Base-by-base conservation (phyloP, 2,329 filamentous ascomycete genomes). In the Colletotrichum destructivum region DNA sequence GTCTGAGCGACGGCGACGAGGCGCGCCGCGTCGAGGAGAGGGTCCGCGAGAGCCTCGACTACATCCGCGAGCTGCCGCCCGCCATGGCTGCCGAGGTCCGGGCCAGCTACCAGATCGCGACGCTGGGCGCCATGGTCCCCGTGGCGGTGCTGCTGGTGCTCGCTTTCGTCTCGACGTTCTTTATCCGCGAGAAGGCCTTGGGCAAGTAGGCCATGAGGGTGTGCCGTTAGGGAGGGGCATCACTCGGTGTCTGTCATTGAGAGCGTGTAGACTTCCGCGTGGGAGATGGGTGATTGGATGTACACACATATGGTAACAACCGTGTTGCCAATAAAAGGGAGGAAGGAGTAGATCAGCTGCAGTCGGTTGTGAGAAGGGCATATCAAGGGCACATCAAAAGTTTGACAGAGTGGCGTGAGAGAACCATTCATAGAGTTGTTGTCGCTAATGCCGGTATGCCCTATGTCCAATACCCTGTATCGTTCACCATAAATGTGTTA, bases 11-110 rank as follows among this genome's bases (percentile, higher is more conserved):
- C 63, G 89, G 88, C 67, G 85, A 88, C 31, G 87, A 91, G 63
- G 91, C 92, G 0, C 84, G 88, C 31, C 83, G 88, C 65, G 93
- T 95, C 74, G 91, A 94, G 54, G 87, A 90, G 69, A 86, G 87
- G 13, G 93, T 95, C 4, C 86, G 93, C 31, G 86, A 93, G 79
- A 94, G 89, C 76, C 84, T 96, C 52, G 89, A 92, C 61, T 94
- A 88, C 76, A 91, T 95, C 78, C 87, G 87, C 57, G 83, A 86
- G 5, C 84, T 96, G 44, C 88, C 93, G 7, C 90, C 92, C 0
- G 83, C 79, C 2, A 81, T 91, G 1, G 88, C 87, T 35, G 82
- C 78, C 15, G 79, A 92, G 15, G 93, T 96, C 4, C 86, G 89
- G 47, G 81, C 83, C 38, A 93, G 92, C 78, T 96, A 95, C 80